Evolutionary conservation across 2,329 filamentous ascomycete genomes (phyloP).

Genomic region (Stagonosporopsis vannaccii): DNA sequence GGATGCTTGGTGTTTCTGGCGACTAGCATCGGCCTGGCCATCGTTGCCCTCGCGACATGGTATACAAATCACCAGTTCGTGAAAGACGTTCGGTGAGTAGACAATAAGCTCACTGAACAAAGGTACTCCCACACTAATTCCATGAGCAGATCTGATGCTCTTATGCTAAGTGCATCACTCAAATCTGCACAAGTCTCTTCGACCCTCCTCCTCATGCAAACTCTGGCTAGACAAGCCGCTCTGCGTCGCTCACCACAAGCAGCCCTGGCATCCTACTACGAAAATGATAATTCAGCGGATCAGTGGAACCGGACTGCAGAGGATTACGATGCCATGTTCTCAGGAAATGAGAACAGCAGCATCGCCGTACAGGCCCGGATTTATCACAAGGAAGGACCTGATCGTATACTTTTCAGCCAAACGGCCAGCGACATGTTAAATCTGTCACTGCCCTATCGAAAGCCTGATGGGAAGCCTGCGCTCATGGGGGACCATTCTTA

Average conservation of each 20-base stretch:
- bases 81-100: neutral
- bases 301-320: constrained; percentile 68
- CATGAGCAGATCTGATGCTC: constrained; percentile 20
- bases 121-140: neutral
- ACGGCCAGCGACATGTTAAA: constrained; percentile 56
- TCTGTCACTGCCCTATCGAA: constrained; percentile 68
- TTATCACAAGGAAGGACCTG: constrained; percentile 72
- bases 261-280: constrained; percentile 61
- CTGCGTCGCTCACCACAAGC: constrained; percentile 65
- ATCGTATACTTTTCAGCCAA: constrained; percentile 47
- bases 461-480: constrained; percentile 64
- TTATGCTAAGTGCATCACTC: constrained; percentile 75
- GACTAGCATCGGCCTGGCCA: neutral
- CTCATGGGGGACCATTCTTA: constrained; percentile 66
- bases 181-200: constrained; percentile 84
- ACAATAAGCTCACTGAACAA: neutral
- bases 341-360: constrained; percentile 59
- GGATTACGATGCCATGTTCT: constrained; percentile 77
- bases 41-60: neutral
- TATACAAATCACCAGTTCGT: constrained; percentile 2
- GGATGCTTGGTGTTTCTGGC: neutral
- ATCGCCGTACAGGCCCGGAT: constrained; percentile 73
- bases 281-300: constrained; percentile 55
- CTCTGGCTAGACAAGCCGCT: constrained; percentile 73
- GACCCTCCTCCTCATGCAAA: constrained; percentile 79